Evolutionary conservation across 2,329 filamentous ascomycete genomes (phyloP).

Genomic region (Sclerotinia spermophila): DNA sequence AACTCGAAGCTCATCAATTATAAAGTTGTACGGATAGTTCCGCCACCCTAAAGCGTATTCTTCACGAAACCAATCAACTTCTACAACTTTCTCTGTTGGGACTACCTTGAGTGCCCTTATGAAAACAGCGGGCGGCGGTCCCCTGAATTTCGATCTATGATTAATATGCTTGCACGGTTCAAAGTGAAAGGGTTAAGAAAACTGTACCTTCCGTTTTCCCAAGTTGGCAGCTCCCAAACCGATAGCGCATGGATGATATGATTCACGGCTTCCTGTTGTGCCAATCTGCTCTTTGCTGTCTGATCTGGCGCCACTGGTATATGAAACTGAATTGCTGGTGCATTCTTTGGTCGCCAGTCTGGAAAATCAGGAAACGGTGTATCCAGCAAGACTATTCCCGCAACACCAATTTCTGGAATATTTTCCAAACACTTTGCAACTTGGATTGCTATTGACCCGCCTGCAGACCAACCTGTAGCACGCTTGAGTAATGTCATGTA

Average conservation of each 20-base stretch:
- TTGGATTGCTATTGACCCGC: constrained; percentile 12
- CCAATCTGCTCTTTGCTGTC: background rate
- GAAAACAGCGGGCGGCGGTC: constrained; percentile 10
- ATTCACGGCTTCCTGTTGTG: constrained; percentile 10
- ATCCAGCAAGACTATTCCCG: constrained; percentile 5
- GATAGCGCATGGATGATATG: constrained; percentile 13
- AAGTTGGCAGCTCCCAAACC: constrained; percentile 8
- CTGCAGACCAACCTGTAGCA: constrained; percentile 11
- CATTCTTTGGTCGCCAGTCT: constrained; percentile 12
- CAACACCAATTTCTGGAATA: constrained; percentile 9
- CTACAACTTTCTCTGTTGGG: constrained; percentile 10
- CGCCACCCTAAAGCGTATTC: constrained; percentile 12
- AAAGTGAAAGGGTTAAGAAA: background rate
- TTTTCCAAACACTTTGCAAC: constrained; percentile 8
- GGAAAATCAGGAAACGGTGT: constrained; percentile 11
- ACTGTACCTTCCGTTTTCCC: constrained; percentile 7
- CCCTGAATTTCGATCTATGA: background rate
- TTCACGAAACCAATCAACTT: constrained; percentile 14
- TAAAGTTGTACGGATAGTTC: constrained; percentile 12
- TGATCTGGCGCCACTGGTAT: background rate
- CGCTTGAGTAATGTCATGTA: background rate
- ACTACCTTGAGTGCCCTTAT: constrained; percentile 7
- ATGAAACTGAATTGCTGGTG: constrained; percentile 9
- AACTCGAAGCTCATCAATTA: constrained; percentile 8
- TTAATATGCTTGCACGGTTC: background rate